Base-by-base conservation (phyloP, 1,284 basidiomycete genomes). In the Pseudozyma hubeiensis region DNA sequence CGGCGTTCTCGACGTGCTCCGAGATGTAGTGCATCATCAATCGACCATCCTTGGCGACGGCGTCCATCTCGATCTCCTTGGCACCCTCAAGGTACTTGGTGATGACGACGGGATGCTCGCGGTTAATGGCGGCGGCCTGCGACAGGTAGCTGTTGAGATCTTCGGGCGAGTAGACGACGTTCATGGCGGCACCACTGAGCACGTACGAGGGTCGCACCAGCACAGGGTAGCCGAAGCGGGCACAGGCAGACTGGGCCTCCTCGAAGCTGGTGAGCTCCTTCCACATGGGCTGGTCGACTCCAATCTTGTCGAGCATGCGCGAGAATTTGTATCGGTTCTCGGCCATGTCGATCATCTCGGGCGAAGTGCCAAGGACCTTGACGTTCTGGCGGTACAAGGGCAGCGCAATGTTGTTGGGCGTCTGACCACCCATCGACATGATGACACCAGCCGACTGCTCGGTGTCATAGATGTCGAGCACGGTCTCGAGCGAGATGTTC, bases 271-370 rank as follows among this genome's bases (percentile, higher is more conserved):
- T 93, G 48, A 98, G 88, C 85, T 98, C 97, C 88, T 94, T 98
- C 96, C 97, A 98, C 72, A 89, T 87, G 14, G 96, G 96, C 86
- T 98, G 97, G 86, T 99, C 96, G 46, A 98, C 96, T 39, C 92
- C 94, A 69, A 98, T 97, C 85, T 94, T 94, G 85, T 99, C 97
- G 65, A 98, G 87, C 86, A 98, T 89, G 70, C 96, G 93, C 59
- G 96, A 98, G 88, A 99, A 99, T 88, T 99, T 99, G 92, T 94
- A 98, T 72, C 97, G 89, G 86, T 99, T 97, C 88, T 99, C 96
- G 29, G 96, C 96, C 33, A 93, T 98, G 84, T 99, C 97, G 81
- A 99, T 99, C 94, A 97, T 97, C 87, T 98, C 96, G 8, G 96
- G 96, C 31, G 94, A 97, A 1, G 96, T 99, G 56, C 97, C 96